Evolutionary conservation across 2,329 filamentous ascomycete species (phyloP), one percentile per base, ranked within the genome.

Genomic region (Taxawa tesnikishii): DNA sequence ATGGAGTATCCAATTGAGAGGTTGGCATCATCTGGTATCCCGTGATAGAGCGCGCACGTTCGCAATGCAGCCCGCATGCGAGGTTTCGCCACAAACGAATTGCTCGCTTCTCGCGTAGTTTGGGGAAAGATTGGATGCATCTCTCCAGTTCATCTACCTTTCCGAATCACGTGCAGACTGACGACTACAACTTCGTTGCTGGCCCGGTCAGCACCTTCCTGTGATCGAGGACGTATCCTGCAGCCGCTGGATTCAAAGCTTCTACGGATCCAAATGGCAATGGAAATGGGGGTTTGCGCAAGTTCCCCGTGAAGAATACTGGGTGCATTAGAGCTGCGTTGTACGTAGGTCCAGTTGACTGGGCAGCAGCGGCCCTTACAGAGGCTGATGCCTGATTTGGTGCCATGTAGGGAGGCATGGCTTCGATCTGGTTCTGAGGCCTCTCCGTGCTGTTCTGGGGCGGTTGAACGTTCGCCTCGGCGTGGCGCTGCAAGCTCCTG

Each of bases 281-380:
- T 0, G 58, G 49, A 14, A 65, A 59, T 4, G 73, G 68, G 3
- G 68, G 63, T 44, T 67, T 70, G 36, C 68, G 68, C 31, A 83
- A 56, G 31, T 65, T 65, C 17, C 71, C 62, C 0, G 79, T 80
- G 58, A 85, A 84, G 57, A 87, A 87, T 2, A 83, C 80, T 0
- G 81, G 81, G 43, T 87, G 81, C 15, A 71, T 60, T 24, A 63
- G 64, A 1, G 79, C 72, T 7, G 71, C 60, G 49, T 79, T 67
- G 47, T 67, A 69, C 4, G 42, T 11, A 8, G 34, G 28, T 6
- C n/a, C n/a, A n/a, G n/a, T n/a, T n/a, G n/a, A n/a, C n/a, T n/a
- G n/a, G n/a, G n/a, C n/a, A n/a, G n/a, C n/a, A n/a, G n/a, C n/a
- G n/a, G n/a, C n/a, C n/a, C n/a, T n/a, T n/a, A n/a, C n/a, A n/a